Percentiles rank a stretch among this genome's conserved stretches.
These are phyloP conservation scores for Geranium rotundifolium DNA, from an alignment of 345 rosid species.

Conservation along the genomic window DNA sequence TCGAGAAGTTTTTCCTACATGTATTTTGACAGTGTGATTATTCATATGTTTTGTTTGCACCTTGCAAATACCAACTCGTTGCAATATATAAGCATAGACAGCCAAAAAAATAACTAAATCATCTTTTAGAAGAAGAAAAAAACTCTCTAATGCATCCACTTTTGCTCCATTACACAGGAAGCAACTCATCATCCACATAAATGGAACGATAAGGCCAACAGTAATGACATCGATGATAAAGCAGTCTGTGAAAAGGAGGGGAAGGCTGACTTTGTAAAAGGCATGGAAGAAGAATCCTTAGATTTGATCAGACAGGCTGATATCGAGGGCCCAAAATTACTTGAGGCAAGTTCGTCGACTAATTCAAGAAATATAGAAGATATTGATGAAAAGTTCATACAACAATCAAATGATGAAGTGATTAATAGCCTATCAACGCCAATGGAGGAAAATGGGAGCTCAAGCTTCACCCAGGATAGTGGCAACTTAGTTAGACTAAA, in stretches of 20 bases:
- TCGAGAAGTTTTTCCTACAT: no score
- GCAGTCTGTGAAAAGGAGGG: background rate
- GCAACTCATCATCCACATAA: no score
- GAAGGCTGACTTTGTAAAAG: constrained; percentile 4
- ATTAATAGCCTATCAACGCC: constrained; percentile 1
- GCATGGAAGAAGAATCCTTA: constrained; percentile 8
- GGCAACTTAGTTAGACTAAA: background rate
- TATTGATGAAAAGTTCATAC: background rate
- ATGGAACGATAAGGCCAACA: background rate
- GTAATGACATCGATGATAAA: no score
- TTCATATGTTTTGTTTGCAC: no score
- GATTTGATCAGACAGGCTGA: background rate
- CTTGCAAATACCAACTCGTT: no score
- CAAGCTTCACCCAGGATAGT: background rate
- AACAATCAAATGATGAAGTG: constrained; percentile 3
- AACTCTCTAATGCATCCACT: no score
- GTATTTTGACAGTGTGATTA: no score
- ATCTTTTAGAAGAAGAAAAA: no score
- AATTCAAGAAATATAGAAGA: background rate
- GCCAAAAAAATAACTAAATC: no score
- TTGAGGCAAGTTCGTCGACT: no score
- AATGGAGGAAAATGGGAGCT: constrained; percentile 1
- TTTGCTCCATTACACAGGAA: no score
- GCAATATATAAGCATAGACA: no score
- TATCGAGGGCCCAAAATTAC: background rate